A percentile compares a stretch with the other conserved stretches of the same genome.
phyloP scores from a whole-genome alignment of 352 stramenopile species.

The Thalassiosira hispida region DNA sequence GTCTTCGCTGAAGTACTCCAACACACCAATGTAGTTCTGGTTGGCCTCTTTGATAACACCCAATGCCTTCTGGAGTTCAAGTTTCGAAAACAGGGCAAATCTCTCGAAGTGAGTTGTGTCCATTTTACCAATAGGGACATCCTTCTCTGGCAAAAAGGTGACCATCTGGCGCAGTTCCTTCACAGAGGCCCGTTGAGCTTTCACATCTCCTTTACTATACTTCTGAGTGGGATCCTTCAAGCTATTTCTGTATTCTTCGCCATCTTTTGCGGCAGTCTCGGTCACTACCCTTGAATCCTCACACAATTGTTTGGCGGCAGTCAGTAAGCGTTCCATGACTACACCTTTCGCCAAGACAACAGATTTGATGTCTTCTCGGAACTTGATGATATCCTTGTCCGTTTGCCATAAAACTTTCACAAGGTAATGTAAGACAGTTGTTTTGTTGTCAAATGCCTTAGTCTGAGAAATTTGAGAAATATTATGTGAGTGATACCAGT shows the following conservation, averaged over 20 bases:
- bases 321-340: conserved; percentile 65
- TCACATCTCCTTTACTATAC: conserved; percentile 31
- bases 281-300: conserved; percentile 66
- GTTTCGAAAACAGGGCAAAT: conserved; percentile 70
- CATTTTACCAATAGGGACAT: conserved; percentile 53
- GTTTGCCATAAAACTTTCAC: conserved; percentile 94
- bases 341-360: conserved; percentile 87
- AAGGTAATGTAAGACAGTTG: conserved; percentile 96
- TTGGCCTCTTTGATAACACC: conserved; percentile 68
- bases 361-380: conserved; percentile 89
- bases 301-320: conserved; percentile 67
- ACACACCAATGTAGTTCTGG: conserved; percentile 59
- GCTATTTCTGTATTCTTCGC: conserved; percentile 55
- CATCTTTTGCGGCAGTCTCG: conserved; percentile 64
- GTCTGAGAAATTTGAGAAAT: conserved; percentile 52
- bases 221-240: conserved; percentile 39
- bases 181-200: conserved; percentile 39
- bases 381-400: conserved; percentile 90
- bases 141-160: conserved; percentile 41
- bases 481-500: background rate
- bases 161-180: conserved; percentile 53
- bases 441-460: conserved; percentile 93
- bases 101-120: conserved; percentile 75
- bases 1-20: conserved; percentile 87
- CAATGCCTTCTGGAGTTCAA: conserved; percentile 61